Evolutionary conservation across 1,284 basidiomycete species (phyloP).

Genomic region (Trametes polyzona): DNA sequence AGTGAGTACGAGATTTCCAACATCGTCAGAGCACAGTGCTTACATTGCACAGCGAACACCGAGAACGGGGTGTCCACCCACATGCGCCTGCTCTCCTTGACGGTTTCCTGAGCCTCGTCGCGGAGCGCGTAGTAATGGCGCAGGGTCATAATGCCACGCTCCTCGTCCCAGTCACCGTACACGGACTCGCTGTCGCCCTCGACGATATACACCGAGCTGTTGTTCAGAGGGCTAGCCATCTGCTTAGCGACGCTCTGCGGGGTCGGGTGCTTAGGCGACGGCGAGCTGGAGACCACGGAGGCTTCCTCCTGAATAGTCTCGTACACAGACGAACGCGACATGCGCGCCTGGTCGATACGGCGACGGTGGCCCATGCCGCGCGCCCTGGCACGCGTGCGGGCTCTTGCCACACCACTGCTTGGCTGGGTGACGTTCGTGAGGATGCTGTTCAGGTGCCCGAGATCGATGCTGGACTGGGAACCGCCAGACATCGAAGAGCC

Average conservation of each 20-base stretch:
- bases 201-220: constrained; percentile 56
- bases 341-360: constrained; percentile 63
- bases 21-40: constrained; percentile 34
- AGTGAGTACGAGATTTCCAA: not conserved
- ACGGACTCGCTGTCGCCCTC: constrained; percentile 58
- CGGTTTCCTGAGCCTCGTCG: constrained; percentile 68
- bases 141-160: constrained; percentile 60
- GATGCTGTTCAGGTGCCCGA: constrained; percentile 58
- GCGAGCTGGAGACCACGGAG: constrained; percentile 40
- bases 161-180: constrained; percentile 64
- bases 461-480: constrained; percentile 76
- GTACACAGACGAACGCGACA: constrained; percentile 70
- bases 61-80: constrained; percentile 80
- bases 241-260: constrained; percentile 20
- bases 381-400: constrained; percentile 43
- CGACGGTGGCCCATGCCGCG: constrained; percentile 71
- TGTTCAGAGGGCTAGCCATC: constrained; percentile 12
- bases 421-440: constrained; percentile 52
- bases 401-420: constrained; percentile 39
- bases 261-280: constrained; percentile 37
- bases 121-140: constrained; percentile 70
- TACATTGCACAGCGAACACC: constrained; percentile 70
- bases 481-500: constrained; percentile 67
- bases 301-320: constrained; percentile 80
- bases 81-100: constrained; percentile 63